A percentile compares a stretch with the other conserved stretches of the same genome.
These are phyloP conservation scores for Abortiporus biennis DNA, from an alignment of 1,284 basidiomycete species.

Conservation along the genomic window DNA sequence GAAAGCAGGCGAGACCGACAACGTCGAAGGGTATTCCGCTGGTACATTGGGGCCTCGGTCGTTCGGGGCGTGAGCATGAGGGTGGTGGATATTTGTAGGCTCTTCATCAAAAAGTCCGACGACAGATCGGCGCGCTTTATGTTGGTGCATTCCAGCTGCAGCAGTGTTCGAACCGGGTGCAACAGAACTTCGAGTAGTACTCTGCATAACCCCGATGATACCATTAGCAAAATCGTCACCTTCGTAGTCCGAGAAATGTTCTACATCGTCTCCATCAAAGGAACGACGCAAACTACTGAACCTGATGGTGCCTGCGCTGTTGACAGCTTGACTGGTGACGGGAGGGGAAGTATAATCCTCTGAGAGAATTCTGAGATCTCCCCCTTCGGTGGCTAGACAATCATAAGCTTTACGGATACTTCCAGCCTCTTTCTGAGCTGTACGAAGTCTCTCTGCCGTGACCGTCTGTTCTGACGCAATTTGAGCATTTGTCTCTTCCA, in stretches of 20 bases:
- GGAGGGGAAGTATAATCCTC: conserved; percentile 27
- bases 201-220: conserved; percentile 28
- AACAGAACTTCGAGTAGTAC: conserved; percentile 22
- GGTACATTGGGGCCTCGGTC: conserved; percentile 2
- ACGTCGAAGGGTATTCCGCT: conserved; percentile 12
- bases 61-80: no score
- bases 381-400: conserved; percentile 52
- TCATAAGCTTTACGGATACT: conserved; percentile 69
- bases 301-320: conserved; percentile 28
- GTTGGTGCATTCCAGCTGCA: conserved; percentile 4
- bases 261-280: conserved; percentile 26
- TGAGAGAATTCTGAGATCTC: conserved; percentile 35
- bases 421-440: conserved; percentile 65
- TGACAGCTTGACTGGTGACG: not conserved
- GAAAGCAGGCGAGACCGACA: conserved; percentile 17
- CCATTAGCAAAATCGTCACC: conserved; percentile 23
- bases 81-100: not conserved
- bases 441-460: conserved; percentile 54
- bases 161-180: conserved; percentile 1
- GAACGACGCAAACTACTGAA: conserved; percentile 39
- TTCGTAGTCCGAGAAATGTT: conserved; percentile 16
- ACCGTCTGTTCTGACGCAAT: conserved; percentile 64
- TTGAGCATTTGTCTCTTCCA: conserved; percentile 68
- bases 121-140: conserved; percentile 50
- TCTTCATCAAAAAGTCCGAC: conserved; percentile 53